Base-by-base conservation (phyloP, 2,329 filamentous ascomycete species). In the Acephala macrosclerotiorum region DNA sequence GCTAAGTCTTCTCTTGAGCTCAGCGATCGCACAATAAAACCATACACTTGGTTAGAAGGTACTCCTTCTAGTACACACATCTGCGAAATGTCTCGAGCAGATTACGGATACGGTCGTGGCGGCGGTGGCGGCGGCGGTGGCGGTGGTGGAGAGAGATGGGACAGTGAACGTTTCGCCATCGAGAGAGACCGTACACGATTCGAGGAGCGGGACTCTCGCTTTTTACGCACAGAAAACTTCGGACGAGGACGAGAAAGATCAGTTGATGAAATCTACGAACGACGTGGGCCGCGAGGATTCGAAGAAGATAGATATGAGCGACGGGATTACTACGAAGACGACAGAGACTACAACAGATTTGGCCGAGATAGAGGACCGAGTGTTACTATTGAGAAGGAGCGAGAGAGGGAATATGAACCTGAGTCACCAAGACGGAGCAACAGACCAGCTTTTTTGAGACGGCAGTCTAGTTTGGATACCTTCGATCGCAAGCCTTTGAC, bases 401-500 rank as follows among this genome's bases (percentile, higher is more conserved):
- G 71, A 55, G 70, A 74, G 53, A 56, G 65, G 47, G 70, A 72
- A 53, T 69, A 71, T 58, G 71, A 68, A 40, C 70, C 72, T 22
- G 67, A 67, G 53, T 69, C 71, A 59, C 71, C 72, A 29, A 64
- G 72, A 61, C 66, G 71, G 33, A n/a, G 83, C 85, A 38, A 51
- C 25, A 85, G 91, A 55, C 94, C 93, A 1, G 83, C 84, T 35
- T 84, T 94, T 69, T 75, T 96, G 59, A 87, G 94, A 65, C 88
- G 94, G 51, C 94, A 97, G 77, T 97, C 93, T 16, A 97, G 93
- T 60, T 84, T 97, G 45, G 94, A 97, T 77, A 97, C 92, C 0
- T 97, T 93, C 75, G 94, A 97, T 78, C 89, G 94, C 58, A 88
- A 88, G 33, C 90, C 92, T 1, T 72, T 83, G 62, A 82, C 84